Evolutionary conservation across 805 yeast genomes (phyloP), one percentile per base, ranked within the genome.

Genomic region (Millerozyma miso): DNA sequence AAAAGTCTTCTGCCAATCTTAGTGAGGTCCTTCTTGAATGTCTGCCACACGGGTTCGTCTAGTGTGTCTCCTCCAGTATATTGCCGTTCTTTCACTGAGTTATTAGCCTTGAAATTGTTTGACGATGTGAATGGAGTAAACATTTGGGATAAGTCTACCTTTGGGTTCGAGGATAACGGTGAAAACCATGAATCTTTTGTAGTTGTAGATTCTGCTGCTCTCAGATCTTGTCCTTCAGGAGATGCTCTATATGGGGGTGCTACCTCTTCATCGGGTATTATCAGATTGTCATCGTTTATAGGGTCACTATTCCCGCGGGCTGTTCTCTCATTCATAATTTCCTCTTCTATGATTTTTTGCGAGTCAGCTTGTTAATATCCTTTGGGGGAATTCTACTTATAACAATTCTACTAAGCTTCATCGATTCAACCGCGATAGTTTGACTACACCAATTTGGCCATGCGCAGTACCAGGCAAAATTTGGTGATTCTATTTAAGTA

Each of bases 11-110:
- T 58, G 31, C 60, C 67, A 18, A 70, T 69, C 40, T 65, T 68
- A 3, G 51, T 39, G 14, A 69, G 44, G 46, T 70, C 76, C 42
- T 74, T 52, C 23, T 55, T 54, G 47, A 83, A 60, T 0, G 89
- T 83, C 26, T 70, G 64, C 54, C 67, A 56, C 6, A 83, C 83
- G 0, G 88, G 86, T 60, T 83, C 89, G 54, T 83, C 88, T 10
- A 83, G 62, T 2, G 89, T 83, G 54, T 83, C 85, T 20, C 86
- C 85, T 2, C 88, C 88, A 16, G 79, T 58, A 54, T 73, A 80
- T 47, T 77, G 81, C 38, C 78, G 65, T 54, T 78, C 83, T 36
- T 56, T 52, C 33, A 67, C 53, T 31, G 52, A 58, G 44, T 54
- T 60, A 42, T 54, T 54, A 3, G 50, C 57, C 3, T 52, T 44